Evolutionary conservation across 208 protist genomes (phyloP).

Genomic region (Wallacemonas sp.): DNA sequence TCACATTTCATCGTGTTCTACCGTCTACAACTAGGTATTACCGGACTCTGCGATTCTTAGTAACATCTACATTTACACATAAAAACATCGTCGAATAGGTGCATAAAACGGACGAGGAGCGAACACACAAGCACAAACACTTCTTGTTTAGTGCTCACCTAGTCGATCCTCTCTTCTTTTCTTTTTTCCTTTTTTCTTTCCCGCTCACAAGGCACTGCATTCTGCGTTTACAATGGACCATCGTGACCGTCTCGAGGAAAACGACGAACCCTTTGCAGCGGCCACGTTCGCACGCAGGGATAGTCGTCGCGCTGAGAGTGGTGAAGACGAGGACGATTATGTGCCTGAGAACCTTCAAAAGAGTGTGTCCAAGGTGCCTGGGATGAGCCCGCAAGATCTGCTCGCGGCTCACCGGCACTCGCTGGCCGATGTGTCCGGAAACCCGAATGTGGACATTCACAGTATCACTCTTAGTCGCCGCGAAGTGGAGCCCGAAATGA

Average conservation of each 20-base stretch:
- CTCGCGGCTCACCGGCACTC: slow-evolving; percentile 59
- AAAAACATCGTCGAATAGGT: no score
- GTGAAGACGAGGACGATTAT: slow-evolving; percentile 30
- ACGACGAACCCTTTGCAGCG: slow-evolving; percentile 33
- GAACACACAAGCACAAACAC: no score
- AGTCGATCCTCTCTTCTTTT: no score
- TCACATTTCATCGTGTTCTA: no score
- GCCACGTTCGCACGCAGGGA: slow-evolving; percentile 47
- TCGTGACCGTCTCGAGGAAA: slow-evolving; percentile 17
- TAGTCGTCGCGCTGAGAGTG: slow-evolving; percentile 16
- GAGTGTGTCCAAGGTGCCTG: slow-evolving; percentile 58
- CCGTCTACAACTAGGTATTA: no score
- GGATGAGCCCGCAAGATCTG: slow-evolving; percentile 64
- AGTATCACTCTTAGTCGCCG: slow-evolving; percentile 79
- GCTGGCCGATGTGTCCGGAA: slow-evolving; percentile 40
- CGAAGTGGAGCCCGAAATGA: slow-evolving; percentile 52
- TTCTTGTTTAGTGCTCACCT: no score
- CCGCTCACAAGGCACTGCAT: no score
- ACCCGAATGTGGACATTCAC: slow-evolving; percentile 44
- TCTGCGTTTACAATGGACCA: background rate
- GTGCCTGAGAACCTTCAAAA: slow-evolving; percentile 44
- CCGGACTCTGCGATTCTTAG: no score
- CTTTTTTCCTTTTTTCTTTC: no score
- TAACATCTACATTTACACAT: no score
- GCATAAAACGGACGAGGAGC: no score